phyloP scores from a whole-genome alignment of 1,284 basidiomycete species.

The Rhodotorula sp. region DNA sequence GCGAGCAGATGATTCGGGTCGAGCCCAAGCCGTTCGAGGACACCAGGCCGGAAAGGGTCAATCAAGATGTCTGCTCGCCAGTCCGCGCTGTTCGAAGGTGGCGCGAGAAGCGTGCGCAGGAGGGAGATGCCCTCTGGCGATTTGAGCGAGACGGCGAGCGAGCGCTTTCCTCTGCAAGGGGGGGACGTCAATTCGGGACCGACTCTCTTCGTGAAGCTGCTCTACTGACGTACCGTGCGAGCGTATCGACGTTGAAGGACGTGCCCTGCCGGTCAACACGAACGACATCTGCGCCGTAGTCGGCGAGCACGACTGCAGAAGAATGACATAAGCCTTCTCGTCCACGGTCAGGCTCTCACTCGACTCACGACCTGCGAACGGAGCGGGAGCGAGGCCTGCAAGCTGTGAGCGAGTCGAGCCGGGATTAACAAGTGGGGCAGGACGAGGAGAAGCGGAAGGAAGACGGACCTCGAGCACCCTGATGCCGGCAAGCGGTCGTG shows the following conservation, averaged over 20 bases:
- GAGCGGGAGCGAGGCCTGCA: slow-evolving; percentile 77
- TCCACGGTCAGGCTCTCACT: no score
- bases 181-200: rapidly evolving
- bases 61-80: slow-evolving; percentile 68
- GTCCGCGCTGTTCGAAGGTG: not conserved
- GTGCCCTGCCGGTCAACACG: slow-evolving; percentile 64
- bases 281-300: slow-evolving; percentile 74
- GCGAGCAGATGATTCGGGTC: not conserved
- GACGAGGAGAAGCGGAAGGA: not conserved
- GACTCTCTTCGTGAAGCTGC: no score
- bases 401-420: slow-evolving; percentile 56
- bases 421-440: slow-evolving; percentile 3
- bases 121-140: slow-evolving; percentile 59
- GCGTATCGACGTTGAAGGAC: slow-evolving; percentile 43
- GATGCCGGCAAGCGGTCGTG: slow-evolving; percentile 24
- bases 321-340: not conserved
- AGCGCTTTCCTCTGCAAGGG: slow-evolving; percentile 53
- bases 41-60: slow-evolving; percentile 78
- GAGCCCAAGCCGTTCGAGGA: slow-evolving; percentile 67
- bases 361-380: slow-evolving; percentile 59
- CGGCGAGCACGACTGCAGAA: slow-evolving; percentile 62
- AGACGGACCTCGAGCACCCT: slow-evolving; percentile 31
- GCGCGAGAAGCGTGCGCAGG: slow-evolving; percentile 60
- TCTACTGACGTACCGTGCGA: slow-evolving; percentile 31
- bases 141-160: slow-evolving; percentile 12